Conservation (phyloP, 1,284 basidiomycete species). For the Schizopora paradoxa region DNA sequence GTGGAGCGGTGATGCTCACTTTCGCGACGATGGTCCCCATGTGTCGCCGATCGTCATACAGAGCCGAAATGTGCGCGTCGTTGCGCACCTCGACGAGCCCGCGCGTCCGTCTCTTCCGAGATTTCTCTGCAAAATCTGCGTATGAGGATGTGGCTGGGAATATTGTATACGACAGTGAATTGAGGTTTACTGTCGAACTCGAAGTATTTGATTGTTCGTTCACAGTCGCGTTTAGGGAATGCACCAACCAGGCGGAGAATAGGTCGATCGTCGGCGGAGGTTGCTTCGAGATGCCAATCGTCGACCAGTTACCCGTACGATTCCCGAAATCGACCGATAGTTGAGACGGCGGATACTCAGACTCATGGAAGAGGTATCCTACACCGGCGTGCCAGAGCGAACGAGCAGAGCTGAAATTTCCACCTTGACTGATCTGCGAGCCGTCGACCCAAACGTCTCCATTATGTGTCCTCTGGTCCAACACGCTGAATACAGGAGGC, state of each 20-base stretch:
- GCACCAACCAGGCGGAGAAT: conserved; percentile 57
- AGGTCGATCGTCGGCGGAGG: conserved; percentile 48
- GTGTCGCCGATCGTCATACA: conserved; percentile 33
- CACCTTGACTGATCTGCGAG: conserved; percentile 22
- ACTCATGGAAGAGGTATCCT: conserved; percentile 41
- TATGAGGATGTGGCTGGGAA: conserved; percentile 46
- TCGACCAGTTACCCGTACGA: conserved; percentile 55
- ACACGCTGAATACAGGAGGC: conserved; percentile 56
- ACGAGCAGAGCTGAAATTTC: conserved; percentile 32
- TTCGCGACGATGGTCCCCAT: too few species aligned
- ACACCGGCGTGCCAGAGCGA: conserved; percentile 54
- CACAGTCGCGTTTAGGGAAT: conserved; percentile 34
- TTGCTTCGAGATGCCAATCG: conserved; percentile 54
- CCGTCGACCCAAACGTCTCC: conserved; percentile 43
- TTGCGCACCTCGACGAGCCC: conserved; percentile 39
- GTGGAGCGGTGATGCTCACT: too few species aligned
- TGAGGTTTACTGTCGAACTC: too few species aligned
- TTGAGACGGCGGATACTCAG: neutral
- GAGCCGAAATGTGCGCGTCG: conserved; percentile 37
- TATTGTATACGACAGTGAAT: conserved; percentile 48
- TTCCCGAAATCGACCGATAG: conserved; percentile 44
- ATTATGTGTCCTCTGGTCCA: conserved; percentile 52
- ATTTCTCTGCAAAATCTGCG: conserved; percentile 31
- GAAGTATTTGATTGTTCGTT: too few species aligned
- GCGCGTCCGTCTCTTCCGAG: conserved; percentile 20